A percentile compares a stretch with the other conserved stretches of the same genome.
Conservation (phyloP, 371 early-diverging fungal species). For the Rhizopus sp. region DNA sequence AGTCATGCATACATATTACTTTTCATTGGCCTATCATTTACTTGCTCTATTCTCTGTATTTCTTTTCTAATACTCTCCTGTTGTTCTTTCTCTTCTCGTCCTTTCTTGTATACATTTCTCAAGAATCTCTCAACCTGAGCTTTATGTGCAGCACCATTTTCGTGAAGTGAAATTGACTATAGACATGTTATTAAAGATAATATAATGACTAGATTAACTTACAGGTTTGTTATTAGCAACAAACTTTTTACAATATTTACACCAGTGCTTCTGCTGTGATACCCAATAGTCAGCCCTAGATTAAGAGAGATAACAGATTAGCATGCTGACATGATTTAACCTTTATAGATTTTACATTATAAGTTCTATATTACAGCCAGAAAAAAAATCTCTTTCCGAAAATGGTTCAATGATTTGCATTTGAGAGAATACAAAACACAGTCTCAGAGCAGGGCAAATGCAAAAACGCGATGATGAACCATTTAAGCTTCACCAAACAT, state of each 20-base stretch:
- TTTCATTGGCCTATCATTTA: constrained; percentile 14
- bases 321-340: too few species aligned
- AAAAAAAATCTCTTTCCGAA: too few species aligned
- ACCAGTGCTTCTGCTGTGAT: constrained; percentile 70
- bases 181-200: not conserved
- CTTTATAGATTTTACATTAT: too few species aligned
- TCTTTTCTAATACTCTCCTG: constrained; percentile 53
- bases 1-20: not conserved
- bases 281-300: constrained; percentile 83
- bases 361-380: too few species aligned
- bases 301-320: too few species aligned
- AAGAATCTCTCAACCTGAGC: constrained; percentile 68
- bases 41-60: constrained; percentile 66
- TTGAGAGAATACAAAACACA: too few species aligned
- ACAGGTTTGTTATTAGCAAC: constrained; percentile 75
- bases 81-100: constrained; percentile 57
- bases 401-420: too few species aligned
- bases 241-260: constrained; percentile 77
- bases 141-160: constrained; percentile 70
- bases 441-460: too few species aligned
- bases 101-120: constrained; percentile 63
- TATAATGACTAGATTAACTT: constrained; percentile 28
- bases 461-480: too few species aligned
- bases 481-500: too few species aligned
- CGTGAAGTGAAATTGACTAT: constrained; percentile 70